These are phyloP conservation scores for Hanseniaspora lachancei DNA, from an alignment of 805 yeast species.

Conservation along the genomic window DNA sequence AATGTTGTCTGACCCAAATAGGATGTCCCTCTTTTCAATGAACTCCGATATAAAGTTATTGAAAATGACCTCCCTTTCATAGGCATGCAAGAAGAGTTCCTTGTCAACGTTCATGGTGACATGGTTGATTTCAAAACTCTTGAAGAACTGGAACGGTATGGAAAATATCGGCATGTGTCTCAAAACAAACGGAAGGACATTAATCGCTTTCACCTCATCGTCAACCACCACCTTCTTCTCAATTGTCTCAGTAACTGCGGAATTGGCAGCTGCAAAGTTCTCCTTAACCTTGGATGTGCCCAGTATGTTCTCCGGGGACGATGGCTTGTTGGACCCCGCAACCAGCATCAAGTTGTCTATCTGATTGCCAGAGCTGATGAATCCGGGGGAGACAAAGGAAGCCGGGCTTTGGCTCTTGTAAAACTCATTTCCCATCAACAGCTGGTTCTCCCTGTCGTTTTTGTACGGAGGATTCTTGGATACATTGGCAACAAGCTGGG, in stretches of 20 bases:
- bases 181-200: conserved; percentile 55
- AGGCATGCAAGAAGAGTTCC: conserved; percentile 1
- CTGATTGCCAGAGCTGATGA: not conserved
- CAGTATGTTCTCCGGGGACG: not conserved
- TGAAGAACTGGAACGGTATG: conserved; percentile 40
- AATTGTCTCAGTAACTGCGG: not conserved
- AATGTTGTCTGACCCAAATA: not conserved
- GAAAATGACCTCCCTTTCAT: conserved; percentile 8
- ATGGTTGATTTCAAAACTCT: not conserved
- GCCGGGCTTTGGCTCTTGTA: not conserved
- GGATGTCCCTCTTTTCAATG: conserved; percentile 38
- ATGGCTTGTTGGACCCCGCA: not conserved
- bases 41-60: conserved; percentile 38
- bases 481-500: not conserved
- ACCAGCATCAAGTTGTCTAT: conserved; percentile 5
- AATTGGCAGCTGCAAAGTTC: not conserved
- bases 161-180: conserved; percentile 50
- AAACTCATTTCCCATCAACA: not conserved
- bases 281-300: not conserved
- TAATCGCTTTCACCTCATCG: conserved; percentile 27
- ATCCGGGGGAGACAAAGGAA: not conserved
- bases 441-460: not conserved
- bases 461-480: not conserved
- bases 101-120: not conserved
- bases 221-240: not conserved